Evolutionary conservation across 2,329 filamentous ascomycete genomes (phyloP).

Genomic region (Graphilbum sp.): DNA sequence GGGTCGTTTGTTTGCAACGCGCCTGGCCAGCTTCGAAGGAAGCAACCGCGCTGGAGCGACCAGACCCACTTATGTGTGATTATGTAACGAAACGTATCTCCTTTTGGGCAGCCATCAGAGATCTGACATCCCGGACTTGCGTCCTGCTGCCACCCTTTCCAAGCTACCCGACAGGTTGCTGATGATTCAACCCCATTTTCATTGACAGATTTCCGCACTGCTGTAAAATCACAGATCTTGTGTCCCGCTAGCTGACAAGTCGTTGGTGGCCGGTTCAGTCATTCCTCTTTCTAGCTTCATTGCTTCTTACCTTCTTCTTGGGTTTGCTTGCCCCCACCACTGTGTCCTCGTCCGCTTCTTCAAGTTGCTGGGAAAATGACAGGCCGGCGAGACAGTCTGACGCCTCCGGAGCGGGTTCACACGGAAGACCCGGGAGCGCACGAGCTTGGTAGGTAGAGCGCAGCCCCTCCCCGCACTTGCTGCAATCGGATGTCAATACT

Average conservation of each 20-base stretch:
- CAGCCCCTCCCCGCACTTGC: no score
- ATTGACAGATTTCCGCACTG: no score
- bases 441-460: slow-evolving; percentile 37
- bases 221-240: no score
- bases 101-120: not conserved
- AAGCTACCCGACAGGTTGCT: no score
- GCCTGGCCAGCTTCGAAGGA: not conserved
- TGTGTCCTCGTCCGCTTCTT: not conserved
- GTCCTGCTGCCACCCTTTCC: no score
- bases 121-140: no score
- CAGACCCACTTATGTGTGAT: not conserved
- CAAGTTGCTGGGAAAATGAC: no score
- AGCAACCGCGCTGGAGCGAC: not conserved
- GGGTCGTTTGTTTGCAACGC: slow-evolving; percentile 1
- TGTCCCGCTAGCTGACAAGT: no score
- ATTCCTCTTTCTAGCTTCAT: not conserved
- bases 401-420: slow-evolving; percentile 22
- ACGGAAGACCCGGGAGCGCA: slow-evolving; percentile 41
- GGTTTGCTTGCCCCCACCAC: no score
- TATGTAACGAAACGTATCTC: no score
- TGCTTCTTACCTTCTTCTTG: not conserved
- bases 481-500: no score
- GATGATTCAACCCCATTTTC: no score
- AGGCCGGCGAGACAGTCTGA: slow-evolving; percentile 20
- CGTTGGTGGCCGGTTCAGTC: slow-evolving; percentile 5